Evolutionary conservation across 257 asterid genomes (phyloP).

Genomic region (Plectranthus barbatus): DNA sequence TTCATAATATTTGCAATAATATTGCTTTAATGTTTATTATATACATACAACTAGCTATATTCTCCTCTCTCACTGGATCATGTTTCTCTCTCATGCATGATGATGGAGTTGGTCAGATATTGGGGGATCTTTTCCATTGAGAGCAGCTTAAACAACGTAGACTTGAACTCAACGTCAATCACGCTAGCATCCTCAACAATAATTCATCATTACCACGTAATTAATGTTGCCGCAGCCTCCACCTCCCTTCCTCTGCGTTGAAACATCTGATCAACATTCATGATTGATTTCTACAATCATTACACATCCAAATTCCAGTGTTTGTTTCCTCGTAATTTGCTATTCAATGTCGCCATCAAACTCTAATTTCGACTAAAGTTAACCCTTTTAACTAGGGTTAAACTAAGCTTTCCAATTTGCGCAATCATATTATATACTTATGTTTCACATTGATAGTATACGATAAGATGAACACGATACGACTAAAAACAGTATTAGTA

Average conservation of each 20-base stretch:
- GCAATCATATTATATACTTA: too few species aligned
- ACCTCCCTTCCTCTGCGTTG: slow-evolving; percentile 8
- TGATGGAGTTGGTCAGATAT: slow-evolving; percentile 75
- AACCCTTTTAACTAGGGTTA: neutral
- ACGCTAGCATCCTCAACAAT: slow-evolving; percentile 78
- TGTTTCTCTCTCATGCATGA: neutral
- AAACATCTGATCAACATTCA: slow-evolving; percentile 39
- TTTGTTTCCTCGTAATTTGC: neutral
- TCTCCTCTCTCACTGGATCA: neutral
- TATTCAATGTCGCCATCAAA: neutral
- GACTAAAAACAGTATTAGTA: too few species aligned
- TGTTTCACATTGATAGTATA: too few species aligned
- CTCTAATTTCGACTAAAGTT: too few species aligned
- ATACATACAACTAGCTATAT: too few species aligned
- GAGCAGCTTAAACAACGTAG: slow-evolving; percentile 28
- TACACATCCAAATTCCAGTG: neutral
- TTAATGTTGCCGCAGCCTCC: slow-evolving; percentile 39
- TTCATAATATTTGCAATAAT: too few species aligned
- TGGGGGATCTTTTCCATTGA: slow-evolving; percentile 48
- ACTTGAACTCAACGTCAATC: slow-evolving; percentile 74
- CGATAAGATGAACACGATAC: too few species aligned
- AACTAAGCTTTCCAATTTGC: neutral
- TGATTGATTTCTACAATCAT: neutral
- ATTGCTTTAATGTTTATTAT: too few species aligned
- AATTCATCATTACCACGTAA: slow-evolving; percentile 53